Conservation (phyloP, 345 rosid genomes). For the Melaleuca quinquenervia region DNA sequence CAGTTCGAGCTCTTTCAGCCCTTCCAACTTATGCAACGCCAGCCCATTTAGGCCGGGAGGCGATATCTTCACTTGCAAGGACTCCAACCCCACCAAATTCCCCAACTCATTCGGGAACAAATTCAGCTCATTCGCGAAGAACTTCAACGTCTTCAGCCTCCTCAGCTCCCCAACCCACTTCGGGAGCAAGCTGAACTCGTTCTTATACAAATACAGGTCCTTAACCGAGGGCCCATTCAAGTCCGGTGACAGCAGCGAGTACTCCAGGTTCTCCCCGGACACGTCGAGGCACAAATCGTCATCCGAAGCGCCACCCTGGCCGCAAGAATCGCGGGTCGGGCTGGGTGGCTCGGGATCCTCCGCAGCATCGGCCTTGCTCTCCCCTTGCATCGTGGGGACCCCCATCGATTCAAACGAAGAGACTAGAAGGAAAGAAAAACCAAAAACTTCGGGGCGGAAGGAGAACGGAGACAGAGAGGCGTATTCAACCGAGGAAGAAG, state of each 20-base stretch:
- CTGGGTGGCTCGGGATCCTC: not conserved
- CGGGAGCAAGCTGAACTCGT: slow-evolving; percentile 70
- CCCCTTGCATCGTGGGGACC: not conserved
- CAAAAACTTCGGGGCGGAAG: not conserved
- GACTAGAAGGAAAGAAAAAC: not conserved
- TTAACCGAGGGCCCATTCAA: slow-evolving; percentile 20
- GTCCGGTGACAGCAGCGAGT: slow-evolving; percentile 27
- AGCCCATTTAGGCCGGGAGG: slow-evolving; percentile 49
- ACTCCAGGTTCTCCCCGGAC: slow-evolving; percentile 58
- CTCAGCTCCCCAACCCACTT: slow-evolving; percentile 45
- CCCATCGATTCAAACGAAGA: not conserved
- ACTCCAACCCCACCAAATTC: slow-evolving; percentile 59
- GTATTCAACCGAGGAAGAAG: not conserved
- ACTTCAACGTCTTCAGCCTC: slow-evolving; percentile 59
- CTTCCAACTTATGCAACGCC: slow-evolving; percentile 50
- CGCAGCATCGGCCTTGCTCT: not conserved
- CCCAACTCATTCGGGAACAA: slow-evolving; percentile 68
- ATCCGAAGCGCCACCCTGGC: slow-evolving; percentile 6
- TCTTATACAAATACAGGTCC: slow-evolving; percentile 62
- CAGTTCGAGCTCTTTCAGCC: slow-evolving; percentile 81
- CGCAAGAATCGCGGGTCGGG: not conserved
- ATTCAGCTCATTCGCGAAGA: slow-evolving; percentile 71
- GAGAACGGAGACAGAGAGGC: not conserved
- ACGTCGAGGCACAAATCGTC: slow-evolving; percentile 66
- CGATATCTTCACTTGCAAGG: slow-evolving; percentile 76